These are phyloP conservation scores for Colletotrichum graminicola DNA, from an alignment of 2,329 filamentous ascomycete species.

Conservation along the genomic window DNA sequence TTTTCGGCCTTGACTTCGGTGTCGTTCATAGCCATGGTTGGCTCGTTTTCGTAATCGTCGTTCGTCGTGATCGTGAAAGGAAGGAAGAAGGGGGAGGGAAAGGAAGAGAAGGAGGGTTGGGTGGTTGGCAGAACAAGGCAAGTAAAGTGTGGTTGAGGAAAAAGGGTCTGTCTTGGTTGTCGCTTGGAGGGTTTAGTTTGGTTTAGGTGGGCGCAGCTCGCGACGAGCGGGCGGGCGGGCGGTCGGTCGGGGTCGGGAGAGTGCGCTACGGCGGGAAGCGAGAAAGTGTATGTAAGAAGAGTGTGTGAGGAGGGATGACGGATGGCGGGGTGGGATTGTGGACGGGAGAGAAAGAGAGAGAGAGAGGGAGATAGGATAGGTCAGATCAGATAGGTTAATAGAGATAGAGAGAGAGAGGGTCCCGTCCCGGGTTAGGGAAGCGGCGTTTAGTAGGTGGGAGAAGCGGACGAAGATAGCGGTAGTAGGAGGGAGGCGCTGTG, in stretches of 20 bases:
- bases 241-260: neutral
- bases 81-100: constrained; percentile 44
- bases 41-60: constrained; percentile 51
- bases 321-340: constrained; percentile 40
- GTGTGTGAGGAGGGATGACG: constrained; percentile 20
- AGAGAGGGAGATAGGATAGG: neutral
- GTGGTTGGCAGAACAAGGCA: constrained; percentile 37
- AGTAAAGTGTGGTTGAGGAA: constrained; percentile 33
- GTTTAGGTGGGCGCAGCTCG: constrained; percentile 36
- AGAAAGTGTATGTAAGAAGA: constrained; percentile 25
- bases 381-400: neutral
- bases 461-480: constrained; percentile 13
- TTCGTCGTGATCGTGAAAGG: constrained; percentile 48
- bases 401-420: neutral
- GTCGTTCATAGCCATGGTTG: constrained; percentile 56
- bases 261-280: constrained; percentile 38
- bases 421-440: constrained; percentile 29
- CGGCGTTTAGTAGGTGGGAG: constrained; percentile 30
- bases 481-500: constrained; percentile 29
- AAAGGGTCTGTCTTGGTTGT: constrained; percentile 44
- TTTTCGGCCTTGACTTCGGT: constrained; percentile 53
- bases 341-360: constrained; percentile 22
- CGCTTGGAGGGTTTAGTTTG: constrained; percentile 38
- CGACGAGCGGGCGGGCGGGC: neutral
- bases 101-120: constrained; percentile 43